phyloP scores from a whole-genome alignment of 441 rosid genomes.

The Adansonia gregorii region DNA sequence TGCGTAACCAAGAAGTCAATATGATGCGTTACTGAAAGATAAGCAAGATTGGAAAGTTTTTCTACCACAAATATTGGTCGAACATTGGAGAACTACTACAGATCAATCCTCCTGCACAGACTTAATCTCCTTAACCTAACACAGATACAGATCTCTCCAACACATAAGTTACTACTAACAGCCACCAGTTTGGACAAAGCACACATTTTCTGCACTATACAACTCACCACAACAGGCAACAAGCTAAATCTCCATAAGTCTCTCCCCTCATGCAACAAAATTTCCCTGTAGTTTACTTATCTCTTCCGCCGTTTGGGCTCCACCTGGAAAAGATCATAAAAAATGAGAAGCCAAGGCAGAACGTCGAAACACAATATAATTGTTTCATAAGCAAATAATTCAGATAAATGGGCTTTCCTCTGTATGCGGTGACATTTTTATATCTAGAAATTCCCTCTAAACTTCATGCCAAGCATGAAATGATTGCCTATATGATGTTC shows the following conservation, averaged over 20 bases:
- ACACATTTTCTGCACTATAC: constrained; percentile 41
- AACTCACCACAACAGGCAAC: constrained; percentile 47
- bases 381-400: not conserved
- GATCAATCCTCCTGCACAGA: constrained; percentile 35
- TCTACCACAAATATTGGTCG: constrained; percentile 24
- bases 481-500: not conserved
- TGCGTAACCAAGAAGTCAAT: not conserved
- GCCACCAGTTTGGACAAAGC: constrained; percentile 40
- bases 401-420: not conserved
- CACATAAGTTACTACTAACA: constrained; percentile 37
- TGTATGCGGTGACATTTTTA: constrained; percentile 3
- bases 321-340: constrained; percentile 41
- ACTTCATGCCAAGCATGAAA: not conserved
- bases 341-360: not conserved
- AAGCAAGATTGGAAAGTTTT: constrained; percentile 1
- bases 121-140: constrained; percentile 35
- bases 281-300: constrained; percentile 33
- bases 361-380: not conserved
- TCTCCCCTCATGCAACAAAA: constrained; percentile 32
- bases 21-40: not conserved
- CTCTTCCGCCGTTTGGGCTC: constrained; percentile 62
- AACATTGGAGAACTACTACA: constrained; percentile 24
- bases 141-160: constrained; percentile 30
- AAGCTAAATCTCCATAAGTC: constrained; percentile 39
- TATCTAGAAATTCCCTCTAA: not conserved